Evolutionary conservation across 495 filamentous ascomycete genomes (phyloP), one percentile per base, ranked within the genome.

Genomic region (Penicillium daleae): DNA sequence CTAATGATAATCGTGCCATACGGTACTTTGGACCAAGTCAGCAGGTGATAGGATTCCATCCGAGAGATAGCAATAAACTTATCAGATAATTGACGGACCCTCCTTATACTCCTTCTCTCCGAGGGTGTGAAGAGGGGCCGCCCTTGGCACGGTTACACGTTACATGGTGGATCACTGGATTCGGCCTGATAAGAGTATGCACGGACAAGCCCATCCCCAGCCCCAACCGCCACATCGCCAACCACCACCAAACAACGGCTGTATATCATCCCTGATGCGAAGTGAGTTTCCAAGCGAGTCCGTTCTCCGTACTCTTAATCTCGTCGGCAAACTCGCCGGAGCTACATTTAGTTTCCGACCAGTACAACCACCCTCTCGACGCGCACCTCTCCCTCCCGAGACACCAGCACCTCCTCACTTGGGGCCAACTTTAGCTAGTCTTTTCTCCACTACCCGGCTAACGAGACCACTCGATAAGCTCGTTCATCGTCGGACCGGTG

Each of bases 141-240:
- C 12, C 26, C 22, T 17, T 50, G 46, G 46, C 46, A 29, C 24
- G n/a, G 42, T 44, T 46, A 50, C 46, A 27, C 46, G 22, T 9
- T n/a, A n/a, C n/a, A n/a, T n/a, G n/a, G n/a, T n/a, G n/a, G n/a
- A n/a, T n/a, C n/a, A n/a, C n/a, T 49, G 22, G 12, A 49, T 17
- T 49, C 22, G 46, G 10, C 7, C 46, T 50, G 46, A 50, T 50
- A 50, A 50, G 46, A 50, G 13, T 22, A 21, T 29, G 46, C 22
- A 50, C 46, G 22, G 26, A 50, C 42, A 50, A 50, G 46, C 46
- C 46, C 46, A 50, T n/a, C 24, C 24, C 46, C 22, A 50, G 46
- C 46, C 46, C 46, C 9, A 26, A 22, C 22, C 27, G 24, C 22
- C 46, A 50, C 46, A 26, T 50, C 46, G 46, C 46, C 46, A 46